Evolutionary conservation across 2,329 filamentous ascomycete species (phyloP).

Genomic region (Knufia petricola): DNA sequence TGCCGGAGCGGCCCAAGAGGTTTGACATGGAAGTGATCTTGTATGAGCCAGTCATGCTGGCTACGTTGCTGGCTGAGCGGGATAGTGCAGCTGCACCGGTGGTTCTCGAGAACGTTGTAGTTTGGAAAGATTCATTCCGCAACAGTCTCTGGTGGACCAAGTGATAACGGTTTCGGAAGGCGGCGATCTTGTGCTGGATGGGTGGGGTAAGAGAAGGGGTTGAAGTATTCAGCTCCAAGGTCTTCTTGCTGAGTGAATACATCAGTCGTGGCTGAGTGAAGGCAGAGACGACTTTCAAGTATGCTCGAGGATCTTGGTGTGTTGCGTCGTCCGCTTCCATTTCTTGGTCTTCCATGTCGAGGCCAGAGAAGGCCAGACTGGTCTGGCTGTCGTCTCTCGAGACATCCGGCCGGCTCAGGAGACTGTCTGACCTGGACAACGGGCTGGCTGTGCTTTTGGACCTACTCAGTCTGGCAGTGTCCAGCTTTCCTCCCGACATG

Average conservation of each 20-base stretch:
- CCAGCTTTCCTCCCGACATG: slow-evolving; percentile 66
- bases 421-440: slow-evolving; percentile 53
- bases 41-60: slow-evolving; percentile 56
- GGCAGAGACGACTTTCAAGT: slow-evolving; percentile 74
- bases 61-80: slow-evolving; percentile 47
- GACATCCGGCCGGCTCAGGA: slow-evolving; percentile 26
- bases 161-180: slow-evolving; percentile 86
- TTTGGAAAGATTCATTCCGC: slow-evolving; percentile 87
- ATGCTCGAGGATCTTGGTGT: slow-evolving; percentile 60
- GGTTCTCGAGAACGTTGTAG: slow-evolving; percentile 59
- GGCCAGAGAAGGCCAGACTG: slow-evolving; percentile 50
- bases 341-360: slow-evolving; percentile 38
- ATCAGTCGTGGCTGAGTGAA: slow-evolving; percentile 64
- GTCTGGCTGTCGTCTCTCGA: slow-evolving; percentile 53
- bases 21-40: slow-evolving; percentile 81
- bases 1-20: slow-evolving; percentile 67
- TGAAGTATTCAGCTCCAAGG: slow-evolving; percentile 66
- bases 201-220: slow-evolving; percentile 65
- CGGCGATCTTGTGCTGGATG: slow-evolving; percentile 68
- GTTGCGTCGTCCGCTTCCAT: slow-evolving; percentile 53
- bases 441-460: slow-evolving; percentile 32
- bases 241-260: slow-evolving; percentile 58
- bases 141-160: slow-evolving; percentile 85
- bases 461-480: slow-evolving; percentile 40
- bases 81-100: slow-evolving; percentile 43